Conservation (phyloP, 352 stramenopile genomes). For the Aphanomyces cochlioides region DNA sequence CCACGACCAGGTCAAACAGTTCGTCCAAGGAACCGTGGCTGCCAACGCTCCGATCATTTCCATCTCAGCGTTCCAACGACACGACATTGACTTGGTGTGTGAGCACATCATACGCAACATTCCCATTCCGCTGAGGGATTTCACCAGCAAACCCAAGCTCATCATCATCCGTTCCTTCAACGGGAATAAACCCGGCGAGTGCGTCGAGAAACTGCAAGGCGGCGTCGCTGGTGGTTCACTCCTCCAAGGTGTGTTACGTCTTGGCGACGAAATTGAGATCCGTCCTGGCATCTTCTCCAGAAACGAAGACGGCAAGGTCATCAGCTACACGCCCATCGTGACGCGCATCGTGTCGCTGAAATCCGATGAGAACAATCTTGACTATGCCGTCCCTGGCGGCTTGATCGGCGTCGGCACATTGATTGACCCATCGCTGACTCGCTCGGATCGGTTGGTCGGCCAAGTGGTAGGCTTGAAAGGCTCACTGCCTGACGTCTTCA, state of each 20-base stretch:
- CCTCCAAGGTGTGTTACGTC: conserved; percentile 95
- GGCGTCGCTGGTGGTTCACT: conserved; percentile 90
- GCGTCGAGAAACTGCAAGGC: conserved; percentile 96
- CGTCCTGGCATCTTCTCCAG: conserved; percentile 99
- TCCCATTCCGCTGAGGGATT: conserved; percentile 97
- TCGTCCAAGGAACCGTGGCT: conserved; percentile 86
- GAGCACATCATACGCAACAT: conserved; percentile 99
- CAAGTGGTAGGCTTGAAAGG: conserved; percentile 97
- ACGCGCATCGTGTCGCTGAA: conserved; percentile 96
- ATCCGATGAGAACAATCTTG: conserved; percentile 98
- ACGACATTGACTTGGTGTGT: conserved; percentile 99
- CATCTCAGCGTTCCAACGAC: conserved; percentile 99
- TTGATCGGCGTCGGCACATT: conserved; percentile 99
- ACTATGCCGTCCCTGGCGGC: conserved; percentile 98
- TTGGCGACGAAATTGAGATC: conserved; percentile 99
- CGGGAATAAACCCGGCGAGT: conserved; percentile 99
- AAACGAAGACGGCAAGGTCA: conserved; percentile 94
- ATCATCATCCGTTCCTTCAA: conserved; percentile 99
- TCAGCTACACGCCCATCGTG: conserved; percentile 87
- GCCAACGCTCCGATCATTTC: conserved; percentile 98
- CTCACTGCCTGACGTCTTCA: conserved; percentile 98
- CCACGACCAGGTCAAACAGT: conserved; percentile 96
- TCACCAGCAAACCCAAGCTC: conserved; percentile 95
- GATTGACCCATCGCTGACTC: conserved; percentile 98
- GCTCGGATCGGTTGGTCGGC: conserved; percentile 98